Percentiles rank a stretch among this genome's conserved stretches.
These are phyloP conservation scores for Bocquillonia castaneifolia DNA, from an alignment of 441 rosid genomes.

Conservation along the genomic window DNA sequence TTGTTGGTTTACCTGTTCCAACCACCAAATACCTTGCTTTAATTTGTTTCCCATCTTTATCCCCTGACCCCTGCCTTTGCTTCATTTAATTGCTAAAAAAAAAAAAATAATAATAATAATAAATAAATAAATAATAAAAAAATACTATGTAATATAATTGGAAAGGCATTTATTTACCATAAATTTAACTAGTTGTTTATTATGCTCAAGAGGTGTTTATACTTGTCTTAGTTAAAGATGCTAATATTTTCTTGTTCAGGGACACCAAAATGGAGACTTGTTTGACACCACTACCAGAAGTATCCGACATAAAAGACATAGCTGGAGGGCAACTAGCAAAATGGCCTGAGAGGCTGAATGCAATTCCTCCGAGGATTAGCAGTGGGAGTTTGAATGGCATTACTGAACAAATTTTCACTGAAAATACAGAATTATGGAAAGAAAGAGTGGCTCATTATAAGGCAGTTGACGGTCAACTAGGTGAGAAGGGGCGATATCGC, in stretches of 20 bases:
- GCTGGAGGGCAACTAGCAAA: conserved; percentile 53
- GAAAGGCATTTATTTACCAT: not conserved
- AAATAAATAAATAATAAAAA: too few relatives aligned
- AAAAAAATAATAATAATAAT: not conserved
- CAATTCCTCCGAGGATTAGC: conserved; percentile 61
- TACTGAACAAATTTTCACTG: conserved; percentile 38
- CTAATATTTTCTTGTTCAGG: conserved; percentile 28
- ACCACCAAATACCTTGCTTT: conserved; percentile 7
- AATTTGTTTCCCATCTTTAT: not conserved
- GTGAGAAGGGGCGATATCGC: conserved; percentile 53
- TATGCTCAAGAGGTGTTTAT: not conserved
- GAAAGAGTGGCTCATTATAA: conserved; percentile 63
- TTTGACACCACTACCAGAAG: conserved; percentile 48
- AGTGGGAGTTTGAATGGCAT: conserved; percentile 48
- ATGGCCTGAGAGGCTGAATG: conserved; percentile 68
- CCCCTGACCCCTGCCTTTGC: not conserved
- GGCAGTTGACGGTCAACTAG: conserved; percentile 51
- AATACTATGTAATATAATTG: too few relatives aligned
- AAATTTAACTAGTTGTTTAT: not conserved
- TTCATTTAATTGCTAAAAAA: not conserved
- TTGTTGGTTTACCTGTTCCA: conserved; percentile 16
- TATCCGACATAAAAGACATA: conserved; percentile 34
- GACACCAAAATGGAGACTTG: conserved; percentile 56
- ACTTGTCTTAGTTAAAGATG: not conserved
- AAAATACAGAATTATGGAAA: conserved; percentile 57